phyloP scores from a whole-genome alignment of 306 rosid genomes.

The Abrus pulchellus region DNA sequence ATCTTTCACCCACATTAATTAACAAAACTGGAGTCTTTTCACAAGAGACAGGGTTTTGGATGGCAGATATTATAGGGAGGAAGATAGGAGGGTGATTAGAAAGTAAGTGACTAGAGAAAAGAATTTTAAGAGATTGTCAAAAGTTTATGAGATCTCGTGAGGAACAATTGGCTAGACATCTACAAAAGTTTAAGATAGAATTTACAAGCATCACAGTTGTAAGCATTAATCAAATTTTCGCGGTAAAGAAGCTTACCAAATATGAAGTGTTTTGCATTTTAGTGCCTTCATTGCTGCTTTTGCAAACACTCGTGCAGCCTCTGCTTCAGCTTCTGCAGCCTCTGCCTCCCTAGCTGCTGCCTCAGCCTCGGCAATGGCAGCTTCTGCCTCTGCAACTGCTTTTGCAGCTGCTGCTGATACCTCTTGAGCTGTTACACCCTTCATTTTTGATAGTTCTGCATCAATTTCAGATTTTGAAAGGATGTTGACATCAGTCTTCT shows the following conservation, averaged over 20 bases:
- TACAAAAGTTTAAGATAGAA: too few species aligned
- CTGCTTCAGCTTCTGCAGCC: constrained; percentile 94
- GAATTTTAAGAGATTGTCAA: not conserved
- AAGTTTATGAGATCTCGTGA: not conserved
- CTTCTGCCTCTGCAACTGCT: constrained; percentile 97
- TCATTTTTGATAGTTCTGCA: constrained; percentile 76
- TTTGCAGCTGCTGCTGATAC: constrained; percentile 88
- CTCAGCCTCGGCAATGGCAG: constrained; percentile 91
- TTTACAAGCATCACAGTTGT: not conserved
- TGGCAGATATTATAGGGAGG: not conserved
- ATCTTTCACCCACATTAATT: constrained; percentile 8
- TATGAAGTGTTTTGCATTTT: constrained; percentile 68
- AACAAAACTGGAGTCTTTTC: not conserved
- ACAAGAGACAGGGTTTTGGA: constrained; percentile 4
- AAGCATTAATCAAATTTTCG: constrained; percentile 12
- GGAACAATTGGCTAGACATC: too few species aligned
- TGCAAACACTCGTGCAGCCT: constrained; percentile 91
- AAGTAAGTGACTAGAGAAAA: not conserved
- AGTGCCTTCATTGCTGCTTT: constrained; percentile 91
- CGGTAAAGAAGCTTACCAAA: constrained; percentile 57
- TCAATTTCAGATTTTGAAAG: constrained; percentile 79
- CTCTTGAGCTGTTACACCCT: constrained; percentile 86
- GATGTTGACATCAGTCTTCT: constrained; percentile 61
- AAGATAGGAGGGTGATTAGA: not conserved
- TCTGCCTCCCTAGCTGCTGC: constrained; percentile 95